Base-by-base conservation (phyloP, 192 early-diverging fungal genomes). In the Linderina pennispora region DNA sequence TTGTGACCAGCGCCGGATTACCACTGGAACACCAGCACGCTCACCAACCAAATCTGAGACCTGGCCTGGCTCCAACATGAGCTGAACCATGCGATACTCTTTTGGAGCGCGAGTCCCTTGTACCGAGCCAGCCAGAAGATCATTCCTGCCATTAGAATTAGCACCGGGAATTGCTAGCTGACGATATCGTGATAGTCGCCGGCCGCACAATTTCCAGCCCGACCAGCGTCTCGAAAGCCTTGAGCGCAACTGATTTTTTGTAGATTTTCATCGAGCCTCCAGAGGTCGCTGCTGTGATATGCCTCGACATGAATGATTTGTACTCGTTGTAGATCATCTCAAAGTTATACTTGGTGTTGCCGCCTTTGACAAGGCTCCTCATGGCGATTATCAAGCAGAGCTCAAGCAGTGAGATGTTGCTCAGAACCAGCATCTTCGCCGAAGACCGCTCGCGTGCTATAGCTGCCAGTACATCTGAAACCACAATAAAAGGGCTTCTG, bases 301-400 rank as follows among this genome's bases (percentile, higher is more conserved):
- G 19, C 53, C 61, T 62, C 23, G 71, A 79, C 85, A 86, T 82
- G 55, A 94, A 90, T 0, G 86, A 81, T 46, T 85, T 83, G 75
- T 92, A 94, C 69, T 88, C 88, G 50, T 94, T 87, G 55, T 91
- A 90, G 4, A 92, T 80, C 89, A 97, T 94, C 58, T 89, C 87
- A 76, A 97, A 97, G 48, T 92, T 97, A 55, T 90, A 94, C 16
- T 72, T 64, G 37, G 51, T 53, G n/a, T 73, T 80, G 35, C 86
- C 82, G 16, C 77, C 76, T 8, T 77, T 72, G 15, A 85, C 56
- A 31, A 89, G 51, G 20, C 87, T 79, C 45, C 81, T 81, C 76
- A 89, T 90, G 2, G 85, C 78, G 23, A 91, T 76, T 36, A 97
- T 59, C 9, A 97, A 65, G 17, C 74, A 79, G 10, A 93, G 64